Evolutionary conservation across 164 flowering plant genomes (phyloP).

Genomic region (Malania oleifera): DNA sequence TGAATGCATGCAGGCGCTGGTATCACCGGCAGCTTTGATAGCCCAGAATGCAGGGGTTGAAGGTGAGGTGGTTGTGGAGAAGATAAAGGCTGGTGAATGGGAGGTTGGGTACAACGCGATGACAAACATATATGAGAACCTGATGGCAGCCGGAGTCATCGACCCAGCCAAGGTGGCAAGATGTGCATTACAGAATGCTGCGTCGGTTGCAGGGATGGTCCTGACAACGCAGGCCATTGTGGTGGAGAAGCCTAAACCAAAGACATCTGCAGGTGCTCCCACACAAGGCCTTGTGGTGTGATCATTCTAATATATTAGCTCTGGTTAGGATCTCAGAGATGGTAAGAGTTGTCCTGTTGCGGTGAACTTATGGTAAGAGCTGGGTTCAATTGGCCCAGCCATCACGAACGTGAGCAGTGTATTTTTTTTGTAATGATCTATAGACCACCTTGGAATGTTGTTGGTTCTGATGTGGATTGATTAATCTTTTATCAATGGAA

Average conservation of each 20-base stretch:
- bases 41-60: constrained; percentile 98
- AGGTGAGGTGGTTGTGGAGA: constrained; percentile 99
- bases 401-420: no score
- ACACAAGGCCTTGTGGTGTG: constrained; percentile 61
- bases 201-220: constrained; percentile 99
- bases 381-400: no score
- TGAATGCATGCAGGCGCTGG: constrained; percentile 55
- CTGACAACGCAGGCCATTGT: constrained; percentile 98
- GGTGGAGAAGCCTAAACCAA: constrained; percentile 83
- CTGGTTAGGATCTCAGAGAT: neutral
- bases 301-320: neutral
- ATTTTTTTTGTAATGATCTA: neutral
- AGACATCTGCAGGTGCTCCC: constrained; percentile 47
- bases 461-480: neutral
- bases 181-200: constrained; percentile 92
- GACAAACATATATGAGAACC: constrained; percentile 79
- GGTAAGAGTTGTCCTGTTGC: no score
- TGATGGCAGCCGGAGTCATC: constrained; percentile 85
- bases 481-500: no score
- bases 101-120: constrained; percentile 95
- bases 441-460: no score
- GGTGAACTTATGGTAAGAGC: neutral
- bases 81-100: constrained; percentile 80
- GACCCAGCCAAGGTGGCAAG: constrained; percentile 98
- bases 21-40: constrained; percentile 84